Evolutionary conservation across 345 rosid genomes (phyloP).

Genomic region (Camelina neglecta): DNA sequence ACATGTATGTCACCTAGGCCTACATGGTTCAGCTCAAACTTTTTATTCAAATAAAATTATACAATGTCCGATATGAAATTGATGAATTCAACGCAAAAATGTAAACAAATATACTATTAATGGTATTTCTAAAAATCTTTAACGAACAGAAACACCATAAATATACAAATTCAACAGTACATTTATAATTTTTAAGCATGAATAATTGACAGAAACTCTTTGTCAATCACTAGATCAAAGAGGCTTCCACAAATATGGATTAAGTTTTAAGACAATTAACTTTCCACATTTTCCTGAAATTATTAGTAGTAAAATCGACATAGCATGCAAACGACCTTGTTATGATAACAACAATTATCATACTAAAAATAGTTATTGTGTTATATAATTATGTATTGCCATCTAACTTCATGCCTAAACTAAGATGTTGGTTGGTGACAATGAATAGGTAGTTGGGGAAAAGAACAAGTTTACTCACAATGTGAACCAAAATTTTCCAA

Average conservation of each 20-base stretch:
- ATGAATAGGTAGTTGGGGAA: slow-evolving; percentile 30
- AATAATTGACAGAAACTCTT: background rate
- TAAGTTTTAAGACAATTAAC: background rate
- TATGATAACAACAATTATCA: background rate
- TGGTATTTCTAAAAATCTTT: slow-evolving; percentile 46
- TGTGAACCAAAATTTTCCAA: slow-evolving; percentile 31
- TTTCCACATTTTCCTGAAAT: background rate
- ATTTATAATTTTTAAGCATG: no score
- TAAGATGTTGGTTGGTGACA: slow-evolving; percentile 37
- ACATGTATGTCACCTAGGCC: background rate
- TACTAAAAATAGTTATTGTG: no score
- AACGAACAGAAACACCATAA: slow-evolving; percentile 47
- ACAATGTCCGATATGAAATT: no score
- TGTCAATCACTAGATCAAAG: background rate
- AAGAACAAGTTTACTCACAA: slow-evolving; percentile 21
- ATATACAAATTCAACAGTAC: background rate
- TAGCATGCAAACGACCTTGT: background rate
- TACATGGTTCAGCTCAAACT: background rate
- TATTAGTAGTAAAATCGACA: background rate
- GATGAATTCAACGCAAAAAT: no score
- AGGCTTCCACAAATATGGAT: background rate
- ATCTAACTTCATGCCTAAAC: slow-evolving; percentile 2
- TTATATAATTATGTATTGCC: background rate
- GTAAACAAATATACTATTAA: no score
- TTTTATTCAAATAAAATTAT: background rate